A percentile compares a stretch with the other conserved stretches of the same genome.
phyloP scores from a whole-genome alignment of 2,329 filamentous ascomycete species.

The Neonectria hederae region DNA sequence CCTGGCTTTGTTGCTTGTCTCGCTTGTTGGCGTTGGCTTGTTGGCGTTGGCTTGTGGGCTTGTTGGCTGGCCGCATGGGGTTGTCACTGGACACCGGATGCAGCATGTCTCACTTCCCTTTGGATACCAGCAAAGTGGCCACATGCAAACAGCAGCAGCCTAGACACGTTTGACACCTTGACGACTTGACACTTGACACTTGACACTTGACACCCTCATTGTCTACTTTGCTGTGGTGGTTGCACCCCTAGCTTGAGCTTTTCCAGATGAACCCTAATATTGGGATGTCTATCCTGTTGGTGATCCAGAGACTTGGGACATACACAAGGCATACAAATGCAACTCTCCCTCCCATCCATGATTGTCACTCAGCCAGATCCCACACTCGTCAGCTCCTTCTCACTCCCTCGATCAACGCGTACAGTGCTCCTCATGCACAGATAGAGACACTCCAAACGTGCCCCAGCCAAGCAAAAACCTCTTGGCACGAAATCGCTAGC shows the following conservation, averaged over 20 bases:
- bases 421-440: background rate
- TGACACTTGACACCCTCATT: background rate
- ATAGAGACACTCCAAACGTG: conserved; percentile 3
- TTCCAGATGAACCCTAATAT: background rate
- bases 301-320: background rate
- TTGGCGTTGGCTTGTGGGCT: conserved; percentile 2
- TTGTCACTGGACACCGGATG: conserved; percentile 5
- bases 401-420: background rate
- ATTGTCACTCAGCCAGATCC: conserved; percentile 3
- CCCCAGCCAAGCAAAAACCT: conserved; percentile 20
- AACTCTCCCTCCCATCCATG: background rate
- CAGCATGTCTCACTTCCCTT: conserved; percentile 31
- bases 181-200: too few relatives aligned
- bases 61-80: conserved; percentile 13
- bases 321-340: background rate
- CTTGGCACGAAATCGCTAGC: conserved; percentile 23
- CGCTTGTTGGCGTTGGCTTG: background rate
- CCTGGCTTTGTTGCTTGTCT: conserved; percentile 14
- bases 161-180: too few relatives aligned
- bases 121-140: conserved; percentile 14
- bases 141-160: conserved; percentile 34
- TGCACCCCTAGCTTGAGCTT: background rate
- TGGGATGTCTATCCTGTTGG: background rate
- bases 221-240: background rate
- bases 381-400: background rate